A percentile compares a stretch with the other conserved stretches of the same genome.
Conservation (phyloP, 306 rosid genomes). For the Vachellia collinsii region DNA sequence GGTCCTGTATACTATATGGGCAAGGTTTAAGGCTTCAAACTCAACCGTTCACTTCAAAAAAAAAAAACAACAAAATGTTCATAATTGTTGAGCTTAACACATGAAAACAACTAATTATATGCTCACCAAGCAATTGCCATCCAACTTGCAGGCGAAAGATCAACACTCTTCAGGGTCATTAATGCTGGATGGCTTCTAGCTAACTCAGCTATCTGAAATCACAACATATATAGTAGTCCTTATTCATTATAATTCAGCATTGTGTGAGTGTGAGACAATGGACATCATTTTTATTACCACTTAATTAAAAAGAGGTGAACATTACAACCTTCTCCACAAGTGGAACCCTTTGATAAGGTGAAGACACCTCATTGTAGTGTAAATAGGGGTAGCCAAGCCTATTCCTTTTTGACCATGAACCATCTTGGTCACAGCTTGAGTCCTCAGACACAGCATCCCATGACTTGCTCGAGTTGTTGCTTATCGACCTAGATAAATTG, state of each 20-base stretch:
- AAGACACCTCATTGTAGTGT: conserved; percentile 56
- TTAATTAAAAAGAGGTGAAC: conserved; percentile 6
- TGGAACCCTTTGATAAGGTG: conserved; percentile 73
- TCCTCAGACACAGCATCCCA: conserved; percentile 76
- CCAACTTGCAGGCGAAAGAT: conserved; percentile 92
- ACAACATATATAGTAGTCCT: not conserved
- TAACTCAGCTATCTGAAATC: conserved; percentile 63
- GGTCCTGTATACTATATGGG: not conserved
- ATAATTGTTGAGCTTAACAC: not conserved
- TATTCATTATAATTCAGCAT: not conserved
- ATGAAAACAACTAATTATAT: conserved; percentile 11
- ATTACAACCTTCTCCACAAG: conserved; percentile 57
- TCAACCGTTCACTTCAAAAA: conserved; percentile 22
- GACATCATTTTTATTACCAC: not conserved
- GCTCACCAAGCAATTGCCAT: conserved; percentile 91
- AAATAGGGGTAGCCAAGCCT: conserved; percentile 67
- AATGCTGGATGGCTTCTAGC: conserved; percentile 57
- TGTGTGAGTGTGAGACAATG: not conserved
- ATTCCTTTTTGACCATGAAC: conserved; percentile 51
- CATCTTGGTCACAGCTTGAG: conserved; percentile 67
- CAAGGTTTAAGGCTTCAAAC: not conserved
- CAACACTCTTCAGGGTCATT: conserved; percentile 69
- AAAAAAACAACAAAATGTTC: not conserved
- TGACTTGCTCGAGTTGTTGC: conserved; percentile 71
- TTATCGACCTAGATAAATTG: conserved; percentile 55